These are phyloP conservation scores for Globisporangium lucens DNA, from an alignment of 352 stramenopile genomes.

Conservation along the genomic window DNA sequence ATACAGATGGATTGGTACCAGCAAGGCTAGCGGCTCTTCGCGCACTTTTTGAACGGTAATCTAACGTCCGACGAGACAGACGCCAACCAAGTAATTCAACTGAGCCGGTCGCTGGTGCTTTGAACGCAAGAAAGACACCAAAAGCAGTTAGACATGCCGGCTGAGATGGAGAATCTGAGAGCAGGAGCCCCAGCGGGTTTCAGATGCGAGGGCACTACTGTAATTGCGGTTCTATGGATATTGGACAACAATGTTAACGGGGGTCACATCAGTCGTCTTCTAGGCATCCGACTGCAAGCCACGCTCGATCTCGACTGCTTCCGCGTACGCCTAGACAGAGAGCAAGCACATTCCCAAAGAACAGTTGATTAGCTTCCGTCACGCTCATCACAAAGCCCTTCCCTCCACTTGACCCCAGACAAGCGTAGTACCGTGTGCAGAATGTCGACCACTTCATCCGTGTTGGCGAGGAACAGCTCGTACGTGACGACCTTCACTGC, in stretches of 20 bases:
- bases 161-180: too few species aligned
- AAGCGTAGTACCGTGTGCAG: slow-evolving; percentile 35
- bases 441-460: slow-evolving; percentile 41
- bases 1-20: not conserved
- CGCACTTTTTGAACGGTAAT: not conserved
- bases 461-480: slow-evolving; percentile 37
- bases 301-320: slow-evolving; percentile 23
- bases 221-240: not conserved
- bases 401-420: not conserved
- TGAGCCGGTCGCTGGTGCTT: not conserved
- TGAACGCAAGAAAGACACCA: not conserved
- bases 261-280: not conserved
- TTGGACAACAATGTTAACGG: not conserved
- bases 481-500: slow-evolving; percentile 32
- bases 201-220: not conserved
- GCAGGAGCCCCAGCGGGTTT: too few species aligned
- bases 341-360: too few species aligned
- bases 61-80: not conserved
- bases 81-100: too few species aligned
- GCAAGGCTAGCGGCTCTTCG: not conserved
- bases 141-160: not conserved
- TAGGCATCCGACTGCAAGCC: not conserved
- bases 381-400: not conserved
- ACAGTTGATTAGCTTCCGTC: not conserved
- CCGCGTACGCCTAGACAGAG: slow-evolving; percentile 25